Evolutionary conservation across 257 asterid genomes (phyloP), one percentile per base, ranked within the genome.

Genomic region (Linderniella brevidens): DNA sequence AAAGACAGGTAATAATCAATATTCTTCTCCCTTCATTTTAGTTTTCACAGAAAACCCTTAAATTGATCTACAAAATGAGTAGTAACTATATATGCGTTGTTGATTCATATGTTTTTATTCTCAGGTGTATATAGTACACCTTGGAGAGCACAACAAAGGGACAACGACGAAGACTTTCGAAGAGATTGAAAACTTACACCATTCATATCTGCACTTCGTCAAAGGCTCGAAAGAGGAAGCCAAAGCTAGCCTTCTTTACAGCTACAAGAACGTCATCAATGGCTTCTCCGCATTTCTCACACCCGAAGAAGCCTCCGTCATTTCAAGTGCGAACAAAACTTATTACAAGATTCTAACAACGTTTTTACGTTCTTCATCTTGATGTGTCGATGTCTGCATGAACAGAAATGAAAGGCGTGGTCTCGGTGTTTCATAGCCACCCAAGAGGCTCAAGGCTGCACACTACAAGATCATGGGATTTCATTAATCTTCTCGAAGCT

Each of bases 391-490:
- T 25, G 32, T 25, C 32, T 25, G 32, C 32, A 25, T 25, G 32
- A 25, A 6, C 66, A 88, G 98, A 67, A 38, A 74, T 50, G 69
- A 86, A 78, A 46, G 95, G 65, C 49, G 92, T 84, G 58, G 72
- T 74, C 46, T 84, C 92, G 7, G 75, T 88, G 56, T 52, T 57
- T 35, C 64, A 57, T 19, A 88, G 98, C 72, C 36, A 62, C 14
- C 88, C 93, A 9, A 49, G 51, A n/a, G 73, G 72, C 51, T 78
- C 80, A 63, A 14, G 59, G 4, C 44, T 78, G 72, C 94, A 84
- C 49, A 88, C 98, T 0, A 88, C 98, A 49, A 76, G 98, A 62
- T 88, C 98, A 18, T 88, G 95, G 98, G 85, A 67, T 32, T 88
- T 88, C 46, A 58, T 76, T 1, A 95, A 94, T 5, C 54, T 88